These are phyloP conservation scores for Pterulicium gracile DNA, from an alignment of 1,284 basidiomycete genomes.

Conservation along the genomic window DNA sequence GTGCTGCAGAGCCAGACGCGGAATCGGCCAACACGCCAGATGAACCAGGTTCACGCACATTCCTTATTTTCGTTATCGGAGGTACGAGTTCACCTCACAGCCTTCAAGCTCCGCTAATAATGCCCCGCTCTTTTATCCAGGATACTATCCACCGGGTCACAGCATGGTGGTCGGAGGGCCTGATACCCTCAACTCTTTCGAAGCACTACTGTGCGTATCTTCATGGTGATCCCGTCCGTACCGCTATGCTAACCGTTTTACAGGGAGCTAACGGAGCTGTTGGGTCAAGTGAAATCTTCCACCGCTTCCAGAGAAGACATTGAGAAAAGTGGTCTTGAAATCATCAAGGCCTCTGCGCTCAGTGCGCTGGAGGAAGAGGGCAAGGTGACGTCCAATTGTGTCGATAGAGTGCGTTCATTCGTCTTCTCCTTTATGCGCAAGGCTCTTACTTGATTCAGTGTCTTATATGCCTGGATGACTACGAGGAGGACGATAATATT, in stretches of 20 bases:
- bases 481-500: constrained; percentile 62
- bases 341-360: constrained; percentile 51
- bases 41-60: constrained; percentile 50
- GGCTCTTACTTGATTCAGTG: constrained; percentile 37
- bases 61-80: constrained; percentile 75
- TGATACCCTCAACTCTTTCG: constrained; percentile 66
- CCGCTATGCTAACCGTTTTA: constrained; percentile 8
- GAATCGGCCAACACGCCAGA: no score
- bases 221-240: constrained; percentile 7
- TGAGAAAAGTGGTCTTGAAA: constrained; percentile 64
- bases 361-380: constrained; percentile 34
- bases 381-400: constrained; percentile 63
- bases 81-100: constrained; percentile 28
- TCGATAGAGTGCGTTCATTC: constrained; percentile 50
- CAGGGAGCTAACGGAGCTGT: constrained; percentile 67
- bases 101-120: constrained; percentile 1
- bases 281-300: constrained; percentile 70
- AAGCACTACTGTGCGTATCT: constrained; percentile 52
- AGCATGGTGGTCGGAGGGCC: constrained; percentile 68
- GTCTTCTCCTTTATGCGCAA: no score
- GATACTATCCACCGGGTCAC: constrained; percentile 82
- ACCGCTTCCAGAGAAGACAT: constrained; percentile 73
- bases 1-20: no score
- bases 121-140: constrained; percentile 31
- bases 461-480: constrained; percentile 79